A percentile compares a stretch with the other conserved stretches of the same genome.
Conservation (phyloP, 805 yeast genomes). For the Blastobotrys mokoenaii region DNA sequence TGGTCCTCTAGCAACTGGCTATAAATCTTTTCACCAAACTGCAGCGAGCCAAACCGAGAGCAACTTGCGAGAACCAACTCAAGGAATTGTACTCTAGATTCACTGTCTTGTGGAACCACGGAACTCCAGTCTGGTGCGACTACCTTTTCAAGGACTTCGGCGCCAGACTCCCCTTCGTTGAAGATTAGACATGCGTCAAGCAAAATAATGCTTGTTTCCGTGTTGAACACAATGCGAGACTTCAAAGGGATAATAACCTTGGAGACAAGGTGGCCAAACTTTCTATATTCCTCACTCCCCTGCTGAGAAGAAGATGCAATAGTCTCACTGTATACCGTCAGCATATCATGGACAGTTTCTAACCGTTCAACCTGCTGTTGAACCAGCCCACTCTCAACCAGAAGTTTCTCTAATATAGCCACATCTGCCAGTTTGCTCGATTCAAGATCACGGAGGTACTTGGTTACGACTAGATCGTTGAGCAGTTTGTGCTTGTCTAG, state of each 20-base stretch:
- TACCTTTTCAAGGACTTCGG: constrained; percentile 8
- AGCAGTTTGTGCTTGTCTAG: background rate
- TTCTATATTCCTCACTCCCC: background rate
- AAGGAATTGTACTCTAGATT: background rate
- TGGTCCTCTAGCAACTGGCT: background rate
- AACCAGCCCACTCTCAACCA: too few relatives aligned
- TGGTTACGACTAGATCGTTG: background rate
- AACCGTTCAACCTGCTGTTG: background rate
- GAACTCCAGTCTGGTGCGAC: constrained; percentile 8
- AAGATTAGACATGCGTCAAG: constrained; percentile 13
- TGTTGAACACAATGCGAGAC: background rate
- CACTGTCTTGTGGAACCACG: background rate
- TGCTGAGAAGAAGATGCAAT: background rate
- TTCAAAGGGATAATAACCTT: background rate
- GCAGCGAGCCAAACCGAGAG: background rate
- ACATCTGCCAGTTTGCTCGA: background rate
- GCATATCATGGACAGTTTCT: background rate
- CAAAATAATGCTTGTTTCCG: constrained; percentile 11
- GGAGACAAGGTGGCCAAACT: background rate
- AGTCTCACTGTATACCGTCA: background rate
- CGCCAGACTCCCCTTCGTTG: constrained; percentile 6
- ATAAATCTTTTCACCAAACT: background rate
- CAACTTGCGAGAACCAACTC: constrained; percentile 1
- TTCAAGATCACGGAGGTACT: background rate
- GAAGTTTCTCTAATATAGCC: background rate